Evolutionary conservation across 345 rosid genomes (phyloP).

Genomic region (Citrus reticulata): DNA sequence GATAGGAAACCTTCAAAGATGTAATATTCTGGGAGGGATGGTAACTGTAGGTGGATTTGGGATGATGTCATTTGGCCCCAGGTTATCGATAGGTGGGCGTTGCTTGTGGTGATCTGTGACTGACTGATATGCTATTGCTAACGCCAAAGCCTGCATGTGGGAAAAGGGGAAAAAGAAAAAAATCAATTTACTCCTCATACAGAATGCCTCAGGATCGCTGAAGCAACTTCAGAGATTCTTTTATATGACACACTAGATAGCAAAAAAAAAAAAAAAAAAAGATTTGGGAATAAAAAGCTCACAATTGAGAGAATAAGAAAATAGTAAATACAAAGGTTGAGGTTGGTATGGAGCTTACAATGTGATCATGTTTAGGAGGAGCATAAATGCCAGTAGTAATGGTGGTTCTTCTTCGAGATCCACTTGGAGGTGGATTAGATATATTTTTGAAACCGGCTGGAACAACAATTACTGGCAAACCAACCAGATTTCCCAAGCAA

Average conservation of each 20-base stretch:
- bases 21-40: conserved; percentile 42
- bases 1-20: conserved; percentile 19
- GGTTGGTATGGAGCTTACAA: conserved; percentile 39
- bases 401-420: conserved; percentile 52
- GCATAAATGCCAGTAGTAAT: conserved; percentile 75
- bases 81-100: conserved; percentile 68
- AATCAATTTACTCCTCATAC: background rate
- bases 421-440: conserved; percentile 49
- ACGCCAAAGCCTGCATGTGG: conserved; percentile 62
- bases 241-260: background rate
- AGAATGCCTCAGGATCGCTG: background rate
- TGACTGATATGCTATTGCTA: conserved; percentile 86
- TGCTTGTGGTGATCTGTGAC: conserved; percentile 68
- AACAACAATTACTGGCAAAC: conserved; percentile 68
- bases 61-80: conserved; percentile 56
- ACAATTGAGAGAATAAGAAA: background rate
- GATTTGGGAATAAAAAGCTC: background rate
- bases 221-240: background rate
- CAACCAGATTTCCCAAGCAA: conserved; percentile 87
- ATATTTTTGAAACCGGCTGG: conserved; percentile 59
- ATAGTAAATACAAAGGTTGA: background rate
- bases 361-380: conserved; percentile 73
- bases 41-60: conserved; percentile 36
- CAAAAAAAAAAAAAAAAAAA: no score
- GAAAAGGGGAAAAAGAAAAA: background rate